phyloP scores from a whole-genome alignment of 2,329 filamentous ascomycete genomes.

The Fusarium albosuccineum region DNA sequence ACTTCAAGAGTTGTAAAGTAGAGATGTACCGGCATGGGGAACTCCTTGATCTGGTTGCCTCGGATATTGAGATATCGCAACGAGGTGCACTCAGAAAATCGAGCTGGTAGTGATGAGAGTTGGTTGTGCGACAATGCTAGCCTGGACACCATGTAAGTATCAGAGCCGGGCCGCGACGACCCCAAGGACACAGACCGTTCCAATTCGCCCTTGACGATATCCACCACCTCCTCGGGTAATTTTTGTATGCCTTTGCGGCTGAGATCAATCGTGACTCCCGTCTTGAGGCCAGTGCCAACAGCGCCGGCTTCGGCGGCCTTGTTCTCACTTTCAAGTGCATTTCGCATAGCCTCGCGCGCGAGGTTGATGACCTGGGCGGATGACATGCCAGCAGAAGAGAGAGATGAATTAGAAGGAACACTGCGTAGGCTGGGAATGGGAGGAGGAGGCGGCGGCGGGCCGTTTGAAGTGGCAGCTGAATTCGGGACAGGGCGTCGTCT shows the following conservation, averaged over 20 bases:
- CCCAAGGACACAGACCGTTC: conserved; percentile 68
- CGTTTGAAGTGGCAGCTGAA: conserved; percentile 56
- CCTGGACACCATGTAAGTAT: conserved; percentile 57
- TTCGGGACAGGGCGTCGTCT: conserved; percentile 56
- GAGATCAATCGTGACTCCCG: conserved; percentile 82
- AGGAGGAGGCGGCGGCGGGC: conserved; percentile 57
- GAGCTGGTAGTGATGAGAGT: conserved; percentile 74
- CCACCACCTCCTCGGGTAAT: conserved; percentile 79
- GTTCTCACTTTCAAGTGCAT: conserved; percentile 74
- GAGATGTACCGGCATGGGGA: conserved; percentile 65
- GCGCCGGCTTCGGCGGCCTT: conserved; percentile 72
- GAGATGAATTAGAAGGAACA: conserved; percentile 60
- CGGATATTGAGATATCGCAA: conserved; percentile 85
- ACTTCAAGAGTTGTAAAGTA: conserved; percentile 25
- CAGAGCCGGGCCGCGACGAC: conserved; percentile 31
- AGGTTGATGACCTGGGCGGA: conserved; percentile 74
- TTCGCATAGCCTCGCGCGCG: conserved; percentile 75
- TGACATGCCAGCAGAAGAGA: conserved; percentile 67
- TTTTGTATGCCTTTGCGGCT: conserved; percentile 80
- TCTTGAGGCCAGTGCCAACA: conserved; percentile 71
- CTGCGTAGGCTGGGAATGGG: conserved; percentile 63
- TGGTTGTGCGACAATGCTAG: conserved; percentile 86
- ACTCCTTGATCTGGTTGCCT: conserved; percentile 78
- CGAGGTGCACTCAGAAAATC: conserved; percentile 81
- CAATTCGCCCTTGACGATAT: conserved; percentile 79